Evolutionary conservation across 768 basidiomycete genomes (phyloP).

Genomic region (Tylopilus rubrobrunneus): DNA sequence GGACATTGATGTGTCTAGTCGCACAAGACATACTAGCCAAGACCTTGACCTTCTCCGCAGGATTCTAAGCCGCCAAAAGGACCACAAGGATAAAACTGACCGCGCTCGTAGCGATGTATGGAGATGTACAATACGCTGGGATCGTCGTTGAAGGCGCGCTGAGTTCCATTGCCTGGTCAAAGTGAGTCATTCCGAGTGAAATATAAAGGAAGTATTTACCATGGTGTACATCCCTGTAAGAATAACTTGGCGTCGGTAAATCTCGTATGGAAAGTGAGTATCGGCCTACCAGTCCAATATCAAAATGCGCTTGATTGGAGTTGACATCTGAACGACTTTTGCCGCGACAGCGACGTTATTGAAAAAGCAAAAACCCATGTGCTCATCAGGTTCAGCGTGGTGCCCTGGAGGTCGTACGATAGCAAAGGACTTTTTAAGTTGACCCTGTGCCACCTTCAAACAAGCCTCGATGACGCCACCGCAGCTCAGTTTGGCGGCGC

Average conservation of each 20-base stretch:
- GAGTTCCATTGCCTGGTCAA: slow-evolving; percentile 87
- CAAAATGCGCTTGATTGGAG: slow-evolving; percentile 72
- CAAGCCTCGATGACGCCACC: slow-evolving; percentile 93
- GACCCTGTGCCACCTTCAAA: slow-evolving; percentile 76
- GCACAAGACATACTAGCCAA: slow-evolving; percentile 70
- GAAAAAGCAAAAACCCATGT: slow-evolving; percentile 99
- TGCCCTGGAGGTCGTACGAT: slow-evolving; percentile 97
- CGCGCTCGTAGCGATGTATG: slow-evolving; percentile 90
- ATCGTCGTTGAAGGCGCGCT: slow-evolving; percentile 93
- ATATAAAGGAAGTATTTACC: slow-evolving; percentile 41
- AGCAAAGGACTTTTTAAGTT: slow-evolving; percentile 84
- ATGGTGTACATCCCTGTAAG: slow-evolving; percentile 90
- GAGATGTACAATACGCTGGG: slow-evolving; percentile 91
- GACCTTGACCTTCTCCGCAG: slow-evolving; percentile 77
- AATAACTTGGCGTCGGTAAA: slow-evolving; percentile 10
- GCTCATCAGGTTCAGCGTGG: slow-evolving; percentile 96
- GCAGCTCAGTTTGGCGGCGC: slow-evolving; percentile 82
- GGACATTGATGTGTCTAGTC: slow-evolving; percentile 2
- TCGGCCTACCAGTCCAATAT: slow-evolving; percentile 89
- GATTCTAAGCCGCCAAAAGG: slow-evolving; percentile 85
- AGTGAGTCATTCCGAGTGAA: slow-evolving; percentile 7
- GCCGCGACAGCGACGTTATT: slow-evolving; percentile 97
- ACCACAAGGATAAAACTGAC: slow-evolving; percentile 89
- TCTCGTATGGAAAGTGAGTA: background rate
- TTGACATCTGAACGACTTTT: slow-evolving; percentile 69